A percentile compares a stretch with the other conserved stretches of the same genome.
Conservation (phyloP, 2,329 filamentous ascomycete genomes). For the Chrysosporium queenslandicum region DNA sequence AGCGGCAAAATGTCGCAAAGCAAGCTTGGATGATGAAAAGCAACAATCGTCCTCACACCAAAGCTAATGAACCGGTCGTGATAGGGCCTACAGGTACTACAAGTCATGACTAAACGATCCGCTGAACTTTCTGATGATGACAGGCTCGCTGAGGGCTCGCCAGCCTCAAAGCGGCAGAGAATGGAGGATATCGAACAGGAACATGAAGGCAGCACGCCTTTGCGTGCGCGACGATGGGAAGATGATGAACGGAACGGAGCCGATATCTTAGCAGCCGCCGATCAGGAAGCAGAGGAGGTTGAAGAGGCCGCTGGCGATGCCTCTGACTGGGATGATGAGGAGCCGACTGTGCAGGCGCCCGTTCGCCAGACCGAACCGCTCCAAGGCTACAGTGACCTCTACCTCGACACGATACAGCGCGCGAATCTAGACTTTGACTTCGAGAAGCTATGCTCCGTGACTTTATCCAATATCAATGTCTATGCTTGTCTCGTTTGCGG, state of each 20-base stretch:
- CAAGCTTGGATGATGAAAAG: background rate
- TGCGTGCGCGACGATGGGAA: constrained; percentile 27
- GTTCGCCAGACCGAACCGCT: constrained; percentile 65
- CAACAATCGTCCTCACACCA: background rate
- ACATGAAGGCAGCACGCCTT: constrained; percentile 5
- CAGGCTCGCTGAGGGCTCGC: constrained; percentile 28
- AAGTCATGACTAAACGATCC: constrained; percentile 39
- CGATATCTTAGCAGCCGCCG: constrained; percentile 47
- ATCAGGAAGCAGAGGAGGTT: constrained; percentile 55
- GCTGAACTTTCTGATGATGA: constrained; percentile 37
- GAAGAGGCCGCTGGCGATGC: constrained; percentile 26
- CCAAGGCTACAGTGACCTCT: constrained; percentile 87
- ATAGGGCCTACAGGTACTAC: background rate
- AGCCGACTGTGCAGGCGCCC: constrained; percentile 30
- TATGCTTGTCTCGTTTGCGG: constrained; percentile 96
- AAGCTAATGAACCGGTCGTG: background rate
- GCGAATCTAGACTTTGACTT: constrained; percentile 95
- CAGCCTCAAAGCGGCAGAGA: constrained; percentile 37
- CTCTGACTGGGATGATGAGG: constrained; percentile 23
- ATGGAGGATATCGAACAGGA: constrained; percentile 23
- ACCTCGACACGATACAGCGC: constrained; percentile 93
- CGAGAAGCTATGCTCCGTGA: constrained; percentile 94
- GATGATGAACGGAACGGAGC: constrained; percentile 30
- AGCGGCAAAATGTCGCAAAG: background rate
- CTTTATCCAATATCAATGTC: constrained; percentile 94